Conservation (phyloP, 345 rosid species). For the Microcos paniculata region DNA sequence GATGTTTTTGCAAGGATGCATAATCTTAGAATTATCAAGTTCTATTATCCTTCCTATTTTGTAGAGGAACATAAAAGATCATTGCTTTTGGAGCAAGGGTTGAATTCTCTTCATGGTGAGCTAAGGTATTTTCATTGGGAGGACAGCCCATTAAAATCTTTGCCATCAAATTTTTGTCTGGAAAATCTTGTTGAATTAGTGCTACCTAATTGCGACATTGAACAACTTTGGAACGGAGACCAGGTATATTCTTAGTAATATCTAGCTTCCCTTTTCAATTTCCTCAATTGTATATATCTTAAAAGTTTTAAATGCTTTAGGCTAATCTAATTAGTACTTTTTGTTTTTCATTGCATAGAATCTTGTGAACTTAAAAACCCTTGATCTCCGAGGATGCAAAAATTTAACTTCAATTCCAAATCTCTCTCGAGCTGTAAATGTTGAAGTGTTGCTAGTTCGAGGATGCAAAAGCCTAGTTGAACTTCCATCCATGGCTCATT, state of each 20-base stretch:
- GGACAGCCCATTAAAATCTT: slow-evolving; percentile 26
- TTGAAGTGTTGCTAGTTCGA: slow-evolving; percentile 30
- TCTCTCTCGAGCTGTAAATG: slow-evolving; percentile 23
- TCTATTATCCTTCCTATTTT: no score
- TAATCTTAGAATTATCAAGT: no score
- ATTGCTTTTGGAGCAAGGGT: slow-evolving; percentile 19
- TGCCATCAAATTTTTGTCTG: slow-evolving; percentile 24
- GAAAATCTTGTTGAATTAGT: slow-evolving; percentile 29
- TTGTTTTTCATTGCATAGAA: slow-evolving; percentile 12
- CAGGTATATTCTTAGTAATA: no score
- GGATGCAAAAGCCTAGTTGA: slow-evolving; percentile 29
- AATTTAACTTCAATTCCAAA: slow-evolving; percentile 21
- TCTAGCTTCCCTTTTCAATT: no score
- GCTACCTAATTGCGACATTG: slow-evolving; percentile 19
- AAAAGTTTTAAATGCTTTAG: no score
- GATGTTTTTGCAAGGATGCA: no score
- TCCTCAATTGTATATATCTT: no score
- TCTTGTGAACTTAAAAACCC: slow-evolving; percentile 28
- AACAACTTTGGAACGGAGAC: slow-evolving; percentile 28
- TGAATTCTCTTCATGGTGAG: slow-evolving; percentile 27
- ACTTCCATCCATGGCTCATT: slow-evolving; percentile 12
- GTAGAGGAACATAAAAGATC: no score
- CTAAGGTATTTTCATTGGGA: slow-evolving; percentile 36
- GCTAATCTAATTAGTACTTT: neutral
- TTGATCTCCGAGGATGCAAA: slow-evolving; percentile 23